Conservation (phyloP, 768 basidiomycete genomes). For the Rhizopogon roseolus region DNA sequence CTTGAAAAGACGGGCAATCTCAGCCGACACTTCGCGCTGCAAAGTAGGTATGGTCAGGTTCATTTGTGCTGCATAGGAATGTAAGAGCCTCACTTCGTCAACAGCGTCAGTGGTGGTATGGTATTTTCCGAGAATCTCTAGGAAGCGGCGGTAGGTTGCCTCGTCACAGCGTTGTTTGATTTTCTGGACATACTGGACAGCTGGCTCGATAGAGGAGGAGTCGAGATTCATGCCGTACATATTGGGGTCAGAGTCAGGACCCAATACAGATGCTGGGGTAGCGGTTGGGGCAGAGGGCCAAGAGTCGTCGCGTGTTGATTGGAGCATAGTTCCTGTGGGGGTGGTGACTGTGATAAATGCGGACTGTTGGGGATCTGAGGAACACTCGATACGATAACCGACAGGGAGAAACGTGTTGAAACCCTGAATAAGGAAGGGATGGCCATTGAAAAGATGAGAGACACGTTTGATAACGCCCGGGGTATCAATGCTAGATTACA, state of each 20-base stretch:
- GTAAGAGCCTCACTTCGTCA: constrained; percentile 43
- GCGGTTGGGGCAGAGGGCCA: constrained; percentile 30
- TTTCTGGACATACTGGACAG: constrained; percentile 93
- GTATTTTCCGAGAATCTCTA: constrained; percentile 68
- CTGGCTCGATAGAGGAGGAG: constrained; percentile 59
- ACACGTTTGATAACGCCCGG: constrained; percentile 96
- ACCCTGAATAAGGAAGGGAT: constrained; percentile 88
- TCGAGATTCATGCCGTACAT: constrained; percentile 30
- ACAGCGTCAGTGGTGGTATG: constrained; percentile 56
- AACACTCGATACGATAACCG: constrained; percentile 90
- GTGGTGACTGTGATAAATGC: constrained; percentile 76
- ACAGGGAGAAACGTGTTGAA: constrained; percentile 97
- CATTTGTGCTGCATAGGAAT: constrained; percentile 4
- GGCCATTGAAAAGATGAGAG: constrained; percentile 86
- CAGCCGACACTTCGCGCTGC: constrained; percentile 66
- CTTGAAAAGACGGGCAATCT: constrained; percentile 67
- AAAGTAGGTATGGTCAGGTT: background rate
- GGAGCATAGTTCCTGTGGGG: constrained; percentile 59
- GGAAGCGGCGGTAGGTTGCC: constrained; percentile 77
- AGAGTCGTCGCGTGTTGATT: constrained; percentile 44
- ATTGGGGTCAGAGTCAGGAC: constrained; percentile 13
- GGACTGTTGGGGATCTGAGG: constrained; percentile 55
- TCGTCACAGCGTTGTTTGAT: constrained; percentile 93
- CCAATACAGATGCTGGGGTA: background rate
- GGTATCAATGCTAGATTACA: constrained; percentile 77